Percentiles rank a stretch among this genome's conserved stretches.
phyloP scores from a whole-genome alignment of 192 early-diverging fungal genomes.

The Glomus cerebriforme region DNA sequence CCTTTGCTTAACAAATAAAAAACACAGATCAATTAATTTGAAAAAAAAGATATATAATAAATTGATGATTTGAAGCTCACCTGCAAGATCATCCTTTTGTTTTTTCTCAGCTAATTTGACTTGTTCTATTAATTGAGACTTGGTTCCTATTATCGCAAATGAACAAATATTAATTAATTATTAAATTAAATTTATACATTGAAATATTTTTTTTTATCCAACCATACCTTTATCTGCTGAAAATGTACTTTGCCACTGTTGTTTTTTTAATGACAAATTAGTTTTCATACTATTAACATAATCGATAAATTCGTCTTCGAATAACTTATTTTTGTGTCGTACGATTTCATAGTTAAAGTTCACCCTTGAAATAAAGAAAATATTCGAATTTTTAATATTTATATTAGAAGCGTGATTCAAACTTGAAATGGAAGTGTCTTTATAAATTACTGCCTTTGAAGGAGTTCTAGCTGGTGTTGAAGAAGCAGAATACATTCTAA shows the following conservation, averaged over 20 bases:
- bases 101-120: slow-evolving; percentile 15
- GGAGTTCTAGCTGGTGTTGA: background rate
- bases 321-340: background rate
- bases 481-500: background rate
- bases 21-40: background rate
- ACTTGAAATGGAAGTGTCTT: background rate
- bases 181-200: too few species aligned
- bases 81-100: background rate
- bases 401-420: background rate
- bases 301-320: background rate
- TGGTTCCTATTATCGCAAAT: background rate
- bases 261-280: slow-evolving; percentile 6
- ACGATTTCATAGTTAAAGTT: background rate
- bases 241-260: slow-evolving; percentile 19
- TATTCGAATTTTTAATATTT: background rate
- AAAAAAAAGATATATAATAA: background rate
- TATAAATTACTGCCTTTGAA: background rate
- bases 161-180: background rate
- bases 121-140: background rate
- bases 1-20: background rate
- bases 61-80: background rate
- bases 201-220: background rate
- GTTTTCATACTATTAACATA: background rate
- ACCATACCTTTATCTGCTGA: background rate
- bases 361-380: background rate